Percentiles rank a stretch among this genome's conserved stretches.
These are phyloP conservation scores for Boletus coccyginus DNA, from an alignment of 768 basidiomycete species.

Conservation along the genomic window DNA sequence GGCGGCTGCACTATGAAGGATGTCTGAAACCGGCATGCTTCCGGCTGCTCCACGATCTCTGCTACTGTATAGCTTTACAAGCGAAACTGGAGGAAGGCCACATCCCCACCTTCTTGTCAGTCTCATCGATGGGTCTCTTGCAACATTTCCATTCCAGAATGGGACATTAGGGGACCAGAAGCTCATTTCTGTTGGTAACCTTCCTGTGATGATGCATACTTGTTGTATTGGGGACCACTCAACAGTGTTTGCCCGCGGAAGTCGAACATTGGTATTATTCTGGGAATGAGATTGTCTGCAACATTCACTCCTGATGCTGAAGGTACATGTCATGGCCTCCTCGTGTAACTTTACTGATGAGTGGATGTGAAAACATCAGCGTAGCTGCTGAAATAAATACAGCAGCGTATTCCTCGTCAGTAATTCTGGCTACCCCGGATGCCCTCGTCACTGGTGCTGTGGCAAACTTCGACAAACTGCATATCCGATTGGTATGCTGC, in stretches of 20 bases:
- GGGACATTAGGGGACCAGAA: slow-evolving; percentile 47
- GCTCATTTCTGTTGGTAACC: slow-evolving; percentile 58
- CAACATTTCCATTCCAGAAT: slow-evolving; percentile 49
- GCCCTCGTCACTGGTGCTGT: slow-evolving; percentile 65
- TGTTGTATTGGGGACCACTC: slow-evolving; percentile 51
- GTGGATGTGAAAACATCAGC: slow-evolving; percentile 36
- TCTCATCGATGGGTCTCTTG: slow-evolving; percentile 71
- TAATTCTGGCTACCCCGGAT: slow-evolving; percentile 55
- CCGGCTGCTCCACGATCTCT: slow-evolving; percentile 44
- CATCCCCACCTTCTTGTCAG: slow-evolving; percentile 68
- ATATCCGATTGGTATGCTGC: slow-evolving; percentile 67
- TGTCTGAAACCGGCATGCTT: slow-evolving; percentile 30
- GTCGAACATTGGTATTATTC: slow-evolving; percentile 64
- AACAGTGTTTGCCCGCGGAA: slow-evolving; percentile 70
- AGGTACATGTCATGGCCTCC: slow-evolving; percentile 37
- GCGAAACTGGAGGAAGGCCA: slow-evolving; percentile 33
- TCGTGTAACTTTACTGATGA: not conserved
- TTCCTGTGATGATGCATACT: slow-evolving; percentile 60
- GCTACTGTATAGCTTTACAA: slow-evolving; percentile 59
- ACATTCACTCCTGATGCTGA: slow-evolving; percentile 70
- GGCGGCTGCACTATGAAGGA: slow-evolving; percentile 16
- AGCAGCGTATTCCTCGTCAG: slow-evolving; percentile 43
- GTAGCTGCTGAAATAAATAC: slow-evolving; percentile 53
- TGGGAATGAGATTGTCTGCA: slow-evolving; percentile 63
- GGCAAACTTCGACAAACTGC: slow-evolving; percentile 69